Evolutionary conservation across 1,284 basidiomycete species (phyloP), one percentile per base, ranked within the genome.

Genomic region (Malassezia caprae): DNA sequence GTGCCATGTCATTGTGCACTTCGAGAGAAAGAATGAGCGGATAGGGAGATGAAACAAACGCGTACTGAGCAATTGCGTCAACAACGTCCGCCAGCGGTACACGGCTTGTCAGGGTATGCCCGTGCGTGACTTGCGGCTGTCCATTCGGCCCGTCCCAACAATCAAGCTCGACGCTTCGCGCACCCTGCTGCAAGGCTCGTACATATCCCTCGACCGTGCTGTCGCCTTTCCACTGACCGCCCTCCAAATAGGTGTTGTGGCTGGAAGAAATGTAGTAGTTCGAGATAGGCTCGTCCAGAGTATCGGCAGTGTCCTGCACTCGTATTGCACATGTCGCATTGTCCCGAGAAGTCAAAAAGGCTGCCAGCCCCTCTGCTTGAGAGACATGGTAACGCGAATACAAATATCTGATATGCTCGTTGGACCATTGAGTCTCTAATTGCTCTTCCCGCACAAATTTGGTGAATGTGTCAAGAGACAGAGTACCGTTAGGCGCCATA

Each of bases 141-240:
- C 64, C 66, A 46, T 75, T 75, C 30, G 90, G 85, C 10, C 93
- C 91, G 65, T 96, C 88, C 76, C 87, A 96, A 47, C 93, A 85
- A 65, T 99, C 93, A 66, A 99, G 15, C 53, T 74, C 72, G 31
- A 98, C 93, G 55, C 86, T 88, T 17, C 93, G 82, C 65, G 91
- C 96, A 27, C 89, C 85, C 54, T 87, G 86, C 46, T 94, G 79
- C 39, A 98, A 78, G 0, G 91, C 91, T 0, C 93, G 82, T 58
- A 96, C 90, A 72, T 96, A 98, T 0, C 93, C 93, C 69, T 96
- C 93, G 35, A 93, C 84, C 0, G 93, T 96, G 60, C 88, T 90
- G 51, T 86, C 84, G 2, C 94, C 93, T 8, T 91, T 83, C 54
- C 94, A 84, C 72, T 99, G 94, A 63, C 90, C 83, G 0, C 91